Base-by-base conservation (phyloP, 306 rosid species). In the Pterocarpus macrocarpus region DNA sequence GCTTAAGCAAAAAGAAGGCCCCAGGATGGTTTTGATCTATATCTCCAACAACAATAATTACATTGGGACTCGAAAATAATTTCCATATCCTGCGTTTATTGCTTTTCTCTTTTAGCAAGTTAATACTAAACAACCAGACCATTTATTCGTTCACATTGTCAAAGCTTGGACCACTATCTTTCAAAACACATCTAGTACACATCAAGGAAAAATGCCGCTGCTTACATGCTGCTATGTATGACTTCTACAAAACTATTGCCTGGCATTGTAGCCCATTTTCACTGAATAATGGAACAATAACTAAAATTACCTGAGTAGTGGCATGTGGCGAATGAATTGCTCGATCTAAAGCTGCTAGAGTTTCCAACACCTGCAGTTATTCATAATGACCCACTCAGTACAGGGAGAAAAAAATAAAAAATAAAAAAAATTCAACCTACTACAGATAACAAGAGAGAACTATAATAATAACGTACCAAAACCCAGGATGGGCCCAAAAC, bases 401-500 rank as follows among this genome's bases (percentile, higher is more conserved):
- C 28, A 57, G 85, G 41, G 7, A 1, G 47, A 43, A 0, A 22
- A 22, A 22, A 22, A 22, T 22, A 22, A 22, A 22, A 22, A 22
- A 22, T 22, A 1, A 61, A 50, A 44, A 57, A 52, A 72, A 7
- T 45, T 28, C 58, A 53, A 76, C 17, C 30, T 38, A 82, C 39
- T 35, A 69, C 17, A 61, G 66, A 80, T 16, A 74, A 80, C 22
- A 36, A 47, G 34, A 33, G 64, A 80, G 34, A 80, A 49, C 45
- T 52, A 76, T 76, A 63, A 43, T 35, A 63, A 43, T 35, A 34
- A 88, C 97, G 10, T 91, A 95, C 99, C 97, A 95, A 82, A 71
- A 95, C 97, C 99, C 99, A 95, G 13, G 99, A 95, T 69, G 95
- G 97, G 15, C 99, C 99, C 93, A 95, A 79, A 84, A 95, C 95